Evolutionary conservation across 1,284 basidiomycete species (phyloP), one percentile per base, ranked within the genome.

Genomic region (Ustilago lituana): DNA sequence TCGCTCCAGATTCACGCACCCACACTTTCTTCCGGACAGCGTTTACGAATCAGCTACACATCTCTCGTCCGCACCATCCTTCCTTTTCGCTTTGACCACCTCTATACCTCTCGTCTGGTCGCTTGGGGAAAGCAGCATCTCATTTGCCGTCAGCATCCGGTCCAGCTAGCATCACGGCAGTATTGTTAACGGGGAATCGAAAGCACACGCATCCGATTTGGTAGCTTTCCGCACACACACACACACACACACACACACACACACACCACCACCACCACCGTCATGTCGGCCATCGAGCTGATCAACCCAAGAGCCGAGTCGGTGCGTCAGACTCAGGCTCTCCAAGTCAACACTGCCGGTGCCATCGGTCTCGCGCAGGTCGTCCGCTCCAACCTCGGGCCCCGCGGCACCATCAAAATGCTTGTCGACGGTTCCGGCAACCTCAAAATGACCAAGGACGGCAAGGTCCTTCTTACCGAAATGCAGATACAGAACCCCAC

Each of bases 391-490:
- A 98, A 98, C 85, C 87, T 98, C 64, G 95, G 95, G 91, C 75
- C 66, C 23, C 54, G 64, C 57, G 59, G 76, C 61, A 98, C 95
- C 3, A 88, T 98, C 75, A 99, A 99, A 86, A 97, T 99, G 94
- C 89, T 99, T 41, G 96, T 99, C 43, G 96, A 98, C 84, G 96
- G 96, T 60, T 87, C 94, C n/a, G 96, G 96, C 14, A 93, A 96
- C 86, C 94, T 99, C 84, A 98, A 98, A 87, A 96, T 99, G 92
- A 98, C 96, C 76, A 99, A 98, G 86, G 96, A 98, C 82, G 96
- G 96, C 76, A 98, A 98, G 85, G 95, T 98, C 39, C 85, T 99
- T 53, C 87, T 99, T 54, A 97, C 94, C 37, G 96, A 99, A 85
- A 99, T 99, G 96, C 96, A 98, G 86, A 99, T 99, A 79, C 76